Base-by-base conservation (phyloP, 345 rosid species). In the Combretum micranthum region DNA sequence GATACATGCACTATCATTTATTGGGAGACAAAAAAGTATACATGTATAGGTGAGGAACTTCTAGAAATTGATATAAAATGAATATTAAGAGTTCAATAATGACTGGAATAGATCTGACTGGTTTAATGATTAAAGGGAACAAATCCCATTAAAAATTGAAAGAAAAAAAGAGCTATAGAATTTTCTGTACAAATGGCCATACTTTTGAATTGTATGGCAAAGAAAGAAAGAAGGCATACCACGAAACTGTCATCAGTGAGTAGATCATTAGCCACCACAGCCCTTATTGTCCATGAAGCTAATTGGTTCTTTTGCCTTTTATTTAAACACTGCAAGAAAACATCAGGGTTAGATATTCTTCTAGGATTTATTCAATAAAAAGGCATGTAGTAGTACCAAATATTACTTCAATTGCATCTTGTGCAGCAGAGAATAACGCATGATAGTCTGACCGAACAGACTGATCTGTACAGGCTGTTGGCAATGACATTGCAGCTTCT, bases 241-340 rank as follows among this genome's bases (percentile, higher is more conserved):
- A 93, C 76, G 64, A 93, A 93, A 83, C 92, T 93, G 75, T 93
- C 99, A 62, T 93, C 99, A 9, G 97, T 89, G 70, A 80, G 80
- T 20, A 93, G 78, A 69, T 93, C 99, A 73, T 89, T 89, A 52
- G 94, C 92, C 68, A 87, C 79, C 73, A 93, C 95, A 50, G 97
- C 96, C 60, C 61, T 70, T 52, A 80, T 57, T 49, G 83, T 82
- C 99, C 99, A 89, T 12, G 68, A 64, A 47, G 68, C 77, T 59
- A 93, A 60, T 61, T 72, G 80, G 74, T 85, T 78, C 77, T 71
- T 85, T 83, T 89, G 96, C 72, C 70, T 82, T 71, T 69, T 83
- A 68, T 54, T 77, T 18, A 93, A 76, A 73, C 76, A 79, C 99
- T 93, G 61, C 66, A 75, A 55, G 21, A 70, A 52, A 63, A 61